Evolutionary conservation across 768 basidiomycete species (phyloP).

Genomic region (Gymnopilus junonius): DNA sequence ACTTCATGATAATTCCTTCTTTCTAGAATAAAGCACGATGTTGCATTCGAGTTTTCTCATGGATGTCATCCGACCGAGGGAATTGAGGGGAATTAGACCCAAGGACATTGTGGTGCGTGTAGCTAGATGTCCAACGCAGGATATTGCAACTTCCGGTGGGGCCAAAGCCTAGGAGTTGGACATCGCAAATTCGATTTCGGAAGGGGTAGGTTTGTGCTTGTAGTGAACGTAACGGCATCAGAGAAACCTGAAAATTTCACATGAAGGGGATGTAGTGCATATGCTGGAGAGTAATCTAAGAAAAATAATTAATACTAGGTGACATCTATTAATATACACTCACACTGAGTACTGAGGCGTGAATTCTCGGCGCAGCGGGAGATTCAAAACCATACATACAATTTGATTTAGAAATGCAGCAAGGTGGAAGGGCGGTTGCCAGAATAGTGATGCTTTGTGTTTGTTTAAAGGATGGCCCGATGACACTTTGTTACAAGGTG

Average conservation of each 20-base stretch:
- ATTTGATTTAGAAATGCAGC: neutral
- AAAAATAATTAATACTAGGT: neutral
- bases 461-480: neutral
- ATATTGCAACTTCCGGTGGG: neutral
- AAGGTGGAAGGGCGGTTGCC: neutral
- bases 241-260: neutral
- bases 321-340: neutral
- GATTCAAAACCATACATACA: too few species aligned
- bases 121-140: neutral
- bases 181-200: neutral
- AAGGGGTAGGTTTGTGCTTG: neutral
- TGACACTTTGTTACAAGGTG: constrained; percentile 4
- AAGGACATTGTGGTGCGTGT: neutral
- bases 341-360: neutral
- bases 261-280: neutral
- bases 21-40: neutral
- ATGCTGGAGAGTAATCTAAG: neutral
- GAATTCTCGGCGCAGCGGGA: too few species aligned
- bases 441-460: neutral
- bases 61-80: neutral
- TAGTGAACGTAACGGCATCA: neutral
- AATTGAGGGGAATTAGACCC: neutral
- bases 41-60: neutral
- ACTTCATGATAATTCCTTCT: neutral
- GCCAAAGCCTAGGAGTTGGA: neutral